Evolutionary conservation across 1,284 basidiomycete genomes (phyloP), one percentile per base, ranked within the genome.

Genomic region (Nidula niveotomentosa): DNA sequence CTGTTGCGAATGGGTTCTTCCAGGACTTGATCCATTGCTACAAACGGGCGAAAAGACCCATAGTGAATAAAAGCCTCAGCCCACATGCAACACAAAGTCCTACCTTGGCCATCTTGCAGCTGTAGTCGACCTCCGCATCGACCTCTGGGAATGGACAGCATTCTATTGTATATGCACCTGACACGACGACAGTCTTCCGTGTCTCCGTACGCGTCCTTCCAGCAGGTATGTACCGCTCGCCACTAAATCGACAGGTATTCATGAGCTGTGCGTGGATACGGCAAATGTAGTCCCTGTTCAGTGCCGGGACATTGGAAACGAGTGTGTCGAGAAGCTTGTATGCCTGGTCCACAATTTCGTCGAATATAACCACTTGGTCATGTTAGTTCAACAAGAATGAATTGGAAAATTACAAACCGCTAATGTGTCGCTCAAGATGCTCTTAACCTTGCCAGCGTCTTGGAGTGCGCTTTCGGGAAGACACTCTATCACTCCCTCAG

Each of bases 101-200:
- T 53, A 73, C 76, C 61, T 70, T 72, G 1, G 69, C 69, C 69
- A 76, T 72, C 55, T 62, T 69, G 60, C 74, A 77, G 39, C 77
- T 77, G 52, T 72, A 73, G 18, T 74, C 69, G 10, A 76, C 52
- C 57, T 76, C 76, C 36, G 61, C 60, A 55, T 76, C 74, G 10
- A 76, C 75, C 36, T 68, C 39, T 8, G 67, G 62, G 18, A 67
- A 65, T 6, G 76, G 75, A 52, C 75, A 77, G 43, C 65, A 76
- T 48, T 75, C 67, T 35, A 74, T 64, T 51, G 64, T 68, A 39
- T 70, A 70, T 53, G 53, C 60, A 58, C 58, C 72, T 52, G 57
- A 56, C 2, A 76, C 63, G 13, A 70, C 60, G 35, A 74, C 76
- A 7, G 72, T 72, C 54, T 65, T 71, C 52, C 67, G 65, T 0